Conservation (phyloP, 139 green algal species). For the Edaphochlamys debaryana region DNA sequence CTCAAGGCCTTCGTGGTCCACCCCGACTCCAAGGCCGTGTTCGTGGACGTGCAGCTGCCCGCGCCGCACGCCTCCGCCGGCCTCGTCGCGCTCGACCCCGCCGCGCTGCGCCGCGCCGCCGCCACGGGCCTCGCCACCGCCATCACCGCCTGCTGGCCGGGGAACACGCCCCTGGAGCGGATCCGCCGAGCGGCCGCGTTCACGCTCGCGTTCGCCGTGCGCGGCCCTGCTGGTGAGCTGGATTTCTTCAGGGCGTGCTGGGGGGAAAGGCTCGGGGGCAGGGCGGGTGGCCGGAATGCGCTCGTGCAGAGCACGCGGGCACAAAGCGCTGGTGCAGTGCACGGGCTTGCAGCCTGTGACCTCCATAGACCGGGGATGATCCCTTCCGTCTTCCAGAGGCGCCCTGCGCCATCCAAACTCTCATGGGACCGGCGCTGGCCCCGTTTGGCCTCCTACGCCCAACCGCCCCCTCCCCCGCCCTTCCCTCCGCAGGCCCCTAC, state of each 20-base stretch:
- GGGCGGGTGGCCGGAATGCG: no score
- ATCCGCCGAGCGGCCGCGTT: constrained; percentile 30
- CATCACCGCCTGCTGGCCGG: constrained; percentile 26
- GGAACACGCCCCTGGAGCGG: constrained; percentile 23
- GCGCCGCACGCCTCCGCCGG: neutral
- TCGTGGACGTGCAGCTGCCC: constrained; percentile 13
- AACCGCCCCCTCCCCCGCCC: no score
- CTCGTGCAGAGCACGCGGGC: no score
- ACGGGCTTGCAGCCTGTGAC: no score
- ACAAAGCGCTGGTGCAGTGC: no score
- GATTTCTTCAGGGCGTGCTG: neutral
- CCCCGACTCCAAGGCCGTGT: constrained; percentile 18
- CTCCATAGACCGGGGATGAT: no score
- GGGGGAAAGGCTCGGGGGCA: neutral
- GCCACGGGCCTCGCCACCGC: constrained; percentile 10
- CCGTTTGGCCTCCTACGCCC: no score
- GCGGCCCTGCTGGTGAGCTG: constrained; percentile 27
- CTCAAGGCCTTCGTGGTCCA: constrained; percentile 36
- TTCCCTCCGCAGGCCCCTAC: constrained; percentile 11
- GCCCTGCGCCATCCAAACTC: no score
- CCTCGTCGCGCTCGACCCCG: constrained; percentile 2
- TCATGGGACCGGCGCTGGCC: no score
- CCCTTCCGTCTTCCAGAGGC: no score
- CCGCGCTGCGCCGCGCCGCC: constrained; percentile 26
- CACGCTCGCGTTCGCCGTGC: constrained; percentile 20